A percentile compares a stretch with the other conserved stretches of the same genome.
phyloP scores from a whole-genome alignment of 441 rosid species.

The Daphne laureola region DNA sequence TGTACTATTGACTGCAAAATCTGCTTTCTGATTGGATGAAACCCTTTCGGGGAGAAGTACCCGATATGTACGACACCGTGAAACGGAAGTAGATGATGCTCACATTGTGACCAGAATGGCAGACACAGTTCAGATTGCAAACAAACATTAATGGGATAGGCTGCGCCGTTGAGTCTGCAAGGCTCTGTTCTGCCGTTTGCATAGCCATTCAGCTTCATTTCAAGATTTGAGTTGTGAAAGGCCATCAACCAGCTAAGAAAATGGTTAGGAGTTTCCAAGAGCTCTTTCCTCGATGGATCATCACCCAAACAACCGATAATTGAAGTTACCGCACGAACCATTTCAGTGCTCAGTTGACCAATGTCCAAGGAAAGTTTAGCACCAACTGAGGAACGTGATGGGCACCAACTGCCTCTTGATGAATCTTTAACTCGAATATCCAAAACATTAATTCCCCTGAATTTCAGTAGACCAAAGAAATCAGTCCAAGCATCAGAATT shows the following conservation, averaged over 20 bases:
- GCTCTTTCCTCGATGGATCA: conserved; percentile 82
- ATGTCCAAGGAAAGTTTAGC: conserved; percentile 26
- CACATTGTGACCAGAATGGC: conserved; percentile 84
- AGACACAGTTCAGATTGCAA: conserved; percentile 57
- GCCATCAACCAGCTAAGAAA: conserved; percentile 79
- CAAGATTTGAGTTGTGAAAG: conserved; percentile 57
- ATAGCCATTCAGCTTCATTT: conserved; percentile 48
- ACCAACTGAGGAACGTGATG: conserved; percentile 32
- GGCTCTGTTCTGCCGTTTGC: conserved; percentile 20
- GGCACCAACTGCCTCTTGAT: conserved; percentile 57
- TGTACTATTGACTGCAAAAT: conserved; percentile 69
- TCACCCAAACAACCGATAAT: conserved; percentile 70
- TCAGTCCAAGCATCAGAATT: conserved; percentile 60
- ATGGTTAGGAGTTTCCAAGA: conserved; percentile 59
- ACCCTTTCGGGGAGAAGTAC: conserved; percentile 46
- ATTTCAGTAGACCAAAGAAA: conserved; percentile 55
- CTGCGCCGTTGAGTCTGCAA: conserved; percentile 24
- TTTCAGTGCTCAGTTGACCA: conserved; percentile 32
- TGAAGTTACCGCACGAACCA: conserved; percentile 65
- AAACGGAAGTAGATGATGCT: conserved; percentile 95
- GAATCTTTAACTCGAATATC: conserved; percentile 18
- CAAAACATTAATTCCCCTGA: conserved; percentile 45
- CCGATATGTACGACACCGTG: conserved; percentile 90
- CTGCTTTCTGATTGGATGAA: conserved; percentile 35
- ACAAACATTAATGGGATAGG: conserved; percentile 19